phyloP scores from a whole-genome alignment of 768 basidiomycete species.

The Lactifluus echinatus region DNA sequence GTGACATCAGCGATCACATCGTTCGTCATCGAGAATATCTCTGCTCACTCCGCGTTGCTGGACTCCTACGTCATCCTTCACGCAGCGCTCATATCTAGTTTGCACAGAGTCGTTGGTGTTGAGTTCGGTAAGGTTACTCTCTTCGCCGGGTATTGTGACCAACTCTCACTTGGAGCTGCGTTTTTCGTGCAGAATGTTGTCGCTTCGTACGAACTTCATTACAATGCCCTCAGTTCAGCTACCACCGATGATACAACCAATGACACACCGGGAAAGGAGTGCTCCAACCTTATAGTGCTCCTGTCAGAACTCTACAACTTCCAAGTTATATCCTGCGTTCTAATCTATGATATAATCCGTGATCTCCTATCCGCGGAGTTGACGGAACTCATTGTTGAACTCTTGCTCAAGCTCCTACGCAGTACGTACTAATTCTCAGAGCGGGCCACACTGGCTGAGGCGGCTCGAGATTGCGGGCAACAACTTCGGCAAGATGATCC shows the following conservation, averaged over 20 bases:
- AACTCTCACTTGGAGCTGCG: conserved; percentile 45
- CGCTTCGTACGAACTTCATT: conserved; percentile 54
- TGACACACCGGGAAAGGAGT: conserved; percentile 67
- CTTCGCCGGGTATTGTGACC: neutral
- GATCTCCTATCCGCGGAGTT: conserved; percentile 56
- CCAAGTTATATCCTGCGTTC: conserved; percentile 78
- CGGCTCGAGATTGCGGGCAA: conserved; percentile 67
- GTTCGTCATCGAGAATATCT: conserved; percentile 71
- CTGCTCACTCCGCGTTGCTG: conserved; percentile 69
- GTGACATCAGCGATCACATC: conserved; percentile 72
- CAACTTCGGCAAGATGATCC: conserved; percentile 92
- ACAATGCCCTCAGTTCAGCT: conserved; percentile 26
- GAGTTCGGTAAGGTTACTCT: conserved; percentile 67
- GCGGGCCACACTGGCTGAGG: neutral
- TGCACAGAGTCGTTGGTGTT: conserved; percentile 74
- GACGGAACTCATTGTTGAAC: conserved; percentile 75
- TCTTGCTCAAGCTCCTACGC: conserved; percentile 75
- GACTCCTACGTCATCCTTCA: conserved; percentile 88
- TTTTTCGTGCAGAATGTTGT: conserved; percentile 73
- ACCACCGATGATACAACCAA: conserved; percentile 17
- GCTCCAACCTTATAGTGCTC: conserved; percentile 78
- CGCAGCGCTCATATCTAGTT: conserved; percentile 72
- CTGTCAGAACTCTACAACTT: conserved; percentile 94
- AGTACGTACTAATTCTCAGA: conserved; percentile 38
- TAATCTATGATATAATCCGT: conserved; percentile 89